Percentiles rank a stretch among this genome's conserved stretches.
These are phyloP conservation scores for Calonectria honghensis DNA, from an alignment of 2,329 filamentous ascomycete genomes.

Conservation along the genomic window DNA sequence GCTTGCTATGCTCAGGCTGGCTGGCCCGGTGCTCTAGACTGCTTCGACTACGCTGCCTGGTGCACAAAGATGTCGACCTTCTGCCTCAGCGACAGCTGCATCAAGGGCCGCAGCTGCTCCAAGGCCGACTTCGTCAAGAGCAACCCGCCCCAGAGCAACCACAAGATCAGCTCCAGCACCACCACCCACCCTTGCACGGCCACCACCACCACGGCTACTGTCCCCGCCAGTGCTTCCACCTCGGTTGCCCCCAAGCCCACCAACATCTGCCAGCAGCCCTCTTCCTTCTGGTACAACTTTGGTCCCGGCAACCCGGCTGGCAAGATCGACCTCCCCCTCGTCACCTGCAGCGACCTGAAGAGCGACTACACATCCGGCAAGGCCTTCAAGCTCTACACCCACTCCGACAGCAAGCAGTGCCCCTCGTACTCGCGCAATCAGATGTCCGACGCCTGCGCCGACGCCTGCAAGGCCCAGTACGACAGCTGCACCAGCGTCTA, in stretches of 20 bases:
- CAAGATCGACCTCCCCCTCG: slow-evolving; percentile 70
- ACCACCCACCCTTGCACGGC: slow-evolving; percentile 59
- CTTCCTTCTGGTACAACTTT: slow-evolving; percentile 77
- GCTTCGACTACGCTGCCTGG: slow-evolving; percentile 71
- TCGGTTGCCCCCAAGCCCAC: slow-evolving; percentile 68
- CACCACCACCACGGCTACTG: slow-evolving; percentile 56
- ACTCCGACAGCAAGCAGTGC: slow-evolving; percentile 65
- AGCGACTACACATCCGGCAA: slow-evolving; percentile 62
- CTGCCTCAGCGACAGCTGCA: slow-evolving; percentile 57
- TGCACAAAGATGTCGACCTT: slow-evolving; percentile 67
- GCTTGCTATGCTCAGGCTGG: slow-evolving; percentile 72
- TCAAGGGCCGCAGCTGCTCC: slow-evolving; percentile 57
- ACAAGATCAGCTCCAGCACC: slow-evolving; percentile 59
- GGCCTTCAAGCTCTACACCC: slow-evolving; percentile 72
- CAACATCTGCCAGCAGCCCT: slow-evolving; percentile 73
- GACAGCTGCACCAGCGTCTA: slow-evolving; percentile 69
- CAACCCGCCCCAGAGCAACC: slow-evolving; percentile 61
- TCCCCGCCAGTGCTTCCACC: slow-evolving; percentile 56
- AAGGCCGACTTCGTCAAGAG: slow-evolving; percentile 67
- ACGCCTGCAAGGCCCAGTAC: slow-evolving; percentile 73
- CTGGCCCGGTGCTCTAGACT: slow-evolving; percentile 69
- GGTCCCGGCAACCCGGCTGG: slow-evolving; percentile 77
- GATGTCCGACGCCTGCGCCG: slow-evolving; percentile 66
- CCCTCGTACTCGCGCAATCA: slow-evolving; percentile 63
- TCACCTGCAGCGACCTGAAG: slow-evolving; percentile 73